phyloP scores from a whole-genome alignment of 306 rosid genomes.

The Ochetophila trinervis region DNA sequence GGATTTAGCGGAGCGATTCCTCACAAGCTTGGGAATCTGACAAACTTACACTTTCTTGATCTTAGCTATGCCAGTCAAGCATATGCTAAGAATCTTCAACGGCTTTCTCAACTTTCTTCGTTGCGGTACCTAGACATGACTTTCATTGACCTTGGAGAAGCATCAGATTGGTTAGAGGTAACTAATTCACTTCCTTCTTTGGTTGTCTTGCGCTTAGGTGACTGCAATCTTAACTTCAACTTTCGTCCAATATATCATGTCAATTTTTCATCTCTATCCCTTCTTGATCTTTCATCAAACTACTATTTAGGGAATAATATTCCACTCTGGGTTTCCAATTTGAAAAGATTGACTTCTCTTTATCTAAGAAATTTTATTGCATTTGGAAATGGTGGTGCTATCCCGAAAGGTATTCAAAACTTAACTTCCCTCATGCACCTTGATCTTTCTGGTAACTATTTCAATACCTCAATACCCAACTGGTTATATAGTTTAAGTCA shows the following conservation, averaged over 20 bases:
- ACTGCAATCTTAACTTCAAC: neutral
- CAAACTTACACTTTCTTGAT: neutral
- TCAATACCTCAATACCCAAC: slow-evolving; percentile 4
- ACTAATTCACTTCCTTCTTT: slow-evolving; percentile 14
- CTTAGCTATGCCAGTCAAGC: neutral
- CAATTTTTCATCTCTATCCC: neutral
- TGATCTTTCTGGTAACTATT: slow-evolving; percentile 5
- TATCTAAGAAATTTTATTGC: neutral
- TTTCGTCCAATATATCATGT: neutral
- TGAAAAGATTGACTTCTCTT: slow-evolving; percentile 1
- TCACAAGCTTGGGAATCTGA: neutral
- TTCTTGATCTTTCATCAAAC: neutral
- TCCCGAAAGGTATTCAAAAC: slow-evolving; percentile 15
- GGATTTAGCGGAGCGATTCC: neutral
- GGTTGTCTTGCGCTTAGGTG: neutral
- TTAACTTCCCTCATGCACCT: slow-evolving; percentile 8
- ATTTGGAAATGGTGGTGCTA: too few species aligned
- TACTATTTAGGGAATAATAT: neutral
- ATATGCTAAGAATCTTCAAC: neutral
- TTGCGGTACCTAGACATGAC: slow-evolving; percentile 26
- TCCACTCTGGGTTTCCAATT: neutral
- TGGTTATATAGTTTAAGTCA: neutral
- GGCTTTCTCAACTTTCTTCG: slow-evolving; percentile 19
- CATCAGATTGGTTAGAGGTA: slow-evolving; percentile 25
- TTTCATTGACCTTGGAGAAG: slow-evolving; percentile 10